A percentile compares a stretch with the other conserved stretches of the same genome.
These are phyloP conservation scores for Jimgerdemannia flammicorona DNA, from an alignment of 192 early-diverging fungal species.

Conservation along the genomic window DNA sequence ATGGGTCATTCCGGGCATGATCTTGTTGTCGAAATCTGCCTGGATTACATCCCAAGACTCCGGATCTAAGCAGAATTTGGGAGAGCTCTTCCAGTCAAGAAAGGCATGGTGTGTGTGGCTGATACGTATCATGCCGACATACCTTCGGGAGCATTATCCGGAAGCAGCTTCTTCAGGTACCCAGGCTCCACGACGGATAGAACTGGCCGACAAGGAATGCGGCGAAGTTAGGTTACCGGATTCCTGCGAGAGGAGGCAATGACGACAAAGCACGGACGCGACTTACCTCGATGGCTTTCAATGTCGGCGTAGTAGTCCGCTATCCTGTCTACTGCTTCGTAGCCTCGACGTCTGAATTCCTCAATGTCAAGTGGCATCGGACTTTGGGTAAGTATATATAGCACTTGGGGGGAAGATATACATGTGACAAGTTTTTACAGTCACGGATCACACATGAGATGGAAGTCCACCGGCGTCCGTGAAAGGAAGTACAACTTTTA, in stretches of 20 bases:
- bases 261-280: background rate
- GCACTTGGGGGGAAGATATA: too few relatives aligned
- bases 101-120: too few relatives aligned
- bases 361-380: constrained; percentile 16
- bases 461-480: too few relatives aligned
- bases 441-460: too few relatives aligned
- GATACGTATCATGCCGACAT: background rate
- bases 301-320: constrained; percentile 56
- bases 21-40: constrained; percentile 46
- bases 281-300: constrained; percentile 26
- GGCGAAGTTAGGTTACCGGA: background rate
- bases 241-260: background rate
- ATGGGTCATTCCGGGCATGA: constrained; percentile 65
- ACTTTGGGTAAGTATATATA: too few relatives aligned
- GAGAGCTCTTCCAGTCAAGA: background rate
- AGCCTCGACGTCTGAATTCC: constrained; percentile 56
- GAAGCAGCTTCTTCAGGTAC: constrained; percentile 51
- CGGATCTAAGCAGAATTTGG: constrained; percentile 4
- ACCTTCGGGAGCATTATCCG: constrained; percentile 49
- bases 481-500: too few relatives aligned
- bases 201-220: constrained; percentile 11
- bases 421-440: too few relatives aligned
- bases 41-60: constrained; percentile 35
- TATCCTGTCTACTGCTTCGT: constrained; percentile 57
- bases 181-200: constrained; percentile 54